These are phyloP conservation scores for Penicillium steckii DNA, from an alignment of 495 filamentous ascomycete species.

Conservation along the genomic window DNA sequence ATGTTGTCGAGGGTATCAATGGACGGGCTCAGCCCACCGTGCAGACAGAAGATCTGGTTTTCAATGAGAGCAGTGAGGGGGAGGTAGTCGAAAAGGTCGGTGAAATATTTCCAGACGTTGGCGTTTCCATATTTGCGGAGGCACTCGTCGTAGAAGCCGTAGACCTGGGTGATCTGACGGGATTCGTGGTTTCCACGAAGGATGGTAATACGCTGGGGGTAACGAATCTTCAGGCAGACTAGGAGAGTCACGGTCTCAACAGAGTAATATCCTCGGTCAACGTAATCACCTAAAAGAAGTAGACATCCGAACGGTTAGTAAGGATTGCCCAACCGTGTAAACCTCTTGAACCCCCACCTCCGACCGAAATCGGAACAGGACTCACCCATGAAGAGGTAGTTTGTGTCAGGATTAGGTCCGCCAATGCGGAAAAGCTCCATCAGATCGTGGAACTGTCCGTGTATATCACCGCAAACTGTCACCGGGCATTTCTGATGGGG, in stretches of 20 bases:
- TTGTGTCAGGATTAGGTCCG: slow-evolving; percentile 88
- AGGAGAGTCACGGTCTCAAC: slow-evolving; percentile 94
- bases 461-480: slow-evolving; percentile 91
- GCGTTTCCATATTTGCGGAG: slow-evolving; percentile 97
- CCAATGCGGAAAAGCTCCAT: slow-evolving; percentile 96
- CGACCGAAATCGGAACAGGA: slow-evolving; percentile 13
- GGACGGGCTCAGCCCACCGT: slow-evolving; percentile 91
- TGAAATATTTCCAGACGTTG: slow-evolving; percentile 99
- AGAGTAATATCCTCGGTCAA: slow-evolving; percentile 95
- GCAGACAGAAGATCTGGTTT: slow-evolving; percentile 99
- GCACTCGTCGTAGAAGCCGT: slow-evolving; percentile 98
- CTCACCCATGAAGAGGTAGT: slow-evolving; percentile 93
- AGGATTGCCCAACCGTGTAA: background rate
- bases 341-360: slow-evolving; percentile 3
- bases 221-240: slow-evolving; percentile 93
- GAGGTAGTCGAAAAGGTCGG: slow-evolving; percentile 98
- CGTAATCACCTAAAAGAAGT: slow-evolving; percentile 73
- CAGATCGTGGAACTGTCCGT: slow-evolving; percentile 90
- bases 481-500: slow-evolving; percentile 81
- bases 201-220: slow-evolving; percentile 94
- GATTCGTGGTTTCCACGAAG: slow-evolving; percentile 97
- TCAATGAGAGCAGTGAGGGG: slow-evolving; percentile 98
- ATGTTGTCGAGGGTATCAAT: slow-evolving; percentile 99
- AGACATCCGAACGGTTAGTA: background rate
- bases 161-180: slow-evolving; percentile 95